A percentile compares a stretch with the other conserved stretches of the same genome.
Evolutionary conservation across 1,284 basidiomycete species (phyloP).

Genomic region (Thecaphora thlaspeos): DNA sequence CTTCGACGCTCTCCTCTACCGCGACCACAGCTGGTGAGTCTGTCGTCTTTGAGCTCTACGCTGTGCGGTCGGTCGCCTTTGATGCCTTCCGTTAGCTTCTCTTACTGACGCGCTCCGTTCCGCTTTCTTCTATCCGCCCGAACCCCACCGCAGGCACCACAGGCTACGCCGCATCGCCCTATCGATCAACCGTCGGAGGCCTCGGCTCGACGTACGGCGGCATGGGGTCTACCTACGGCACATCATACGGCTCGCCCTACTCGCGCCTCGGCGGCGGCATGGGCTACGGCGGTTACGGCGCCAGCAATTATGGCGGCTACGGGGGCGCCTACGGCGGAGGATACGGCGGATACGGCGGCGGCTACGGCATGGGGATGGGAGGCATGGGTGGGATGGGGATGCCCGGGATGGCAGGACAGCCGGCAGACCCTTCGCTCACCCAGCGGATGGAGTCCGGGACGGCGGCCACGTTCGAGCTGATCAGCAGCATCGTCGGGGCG

Average conservation of each 20-base stretch:
- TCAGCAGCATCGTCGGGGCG: slow-evolving; percentile 92
- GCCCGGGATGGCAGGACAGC: slow-evolving; percentile 45
- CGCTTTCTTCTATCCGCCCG: not conserved
- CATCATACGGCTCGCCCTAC: slow-evolving; percentile 49
- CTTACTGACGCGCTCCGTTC: not conserved
- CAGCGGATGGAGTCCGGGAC: slow-evolving; percentile 86
- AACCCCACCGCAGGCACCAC: slow-evolving; percentile 4
- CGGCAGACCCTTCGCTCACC: slow-evolving; percentile 65
- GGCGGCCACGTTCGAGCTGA: slow-evolving; percentile 85
- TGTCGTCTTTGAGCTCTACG: slow-evolving; percentile 28
- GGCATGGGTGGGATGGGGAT: slow-evolving; percentile 38
- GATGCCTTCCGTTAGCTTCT: too few relatives aligned
- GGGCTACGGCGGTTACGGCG: slow-evolving; percentile 12
- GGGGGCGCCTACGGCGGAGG: slow-evolving; percentile 21
- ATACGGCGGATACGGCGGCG: slow-evolving; percentile 39
- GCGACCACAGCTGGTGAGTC: slow-evolving; percentile 4
- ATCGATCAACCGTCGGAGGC: slow-evolving; percentile 36
- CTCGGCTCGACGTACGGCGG: slow-evolving; percentile 49
- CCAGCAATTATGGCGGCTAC: slow-evolving; percentile 14
- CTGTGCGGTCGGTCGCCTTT: slow-evolving; percentile 32
- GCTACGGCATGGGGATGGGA: slow-evolving; percentile 39
- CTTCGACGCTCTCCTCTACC: slow-evolving; percentile 31
- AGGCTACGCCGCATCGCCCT: slow-evolving; percentile 29
- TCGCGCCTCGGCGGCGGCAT: slow-evolving; percentile 41
- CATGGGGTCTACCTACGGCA: slow-evolving; percentile 45